These are phyloP conservation scores for Colletotrichum limetticola DNA, from an alignment of 2,329 filamentous ascomycete species.

Conservation along the genomic window DNA sequence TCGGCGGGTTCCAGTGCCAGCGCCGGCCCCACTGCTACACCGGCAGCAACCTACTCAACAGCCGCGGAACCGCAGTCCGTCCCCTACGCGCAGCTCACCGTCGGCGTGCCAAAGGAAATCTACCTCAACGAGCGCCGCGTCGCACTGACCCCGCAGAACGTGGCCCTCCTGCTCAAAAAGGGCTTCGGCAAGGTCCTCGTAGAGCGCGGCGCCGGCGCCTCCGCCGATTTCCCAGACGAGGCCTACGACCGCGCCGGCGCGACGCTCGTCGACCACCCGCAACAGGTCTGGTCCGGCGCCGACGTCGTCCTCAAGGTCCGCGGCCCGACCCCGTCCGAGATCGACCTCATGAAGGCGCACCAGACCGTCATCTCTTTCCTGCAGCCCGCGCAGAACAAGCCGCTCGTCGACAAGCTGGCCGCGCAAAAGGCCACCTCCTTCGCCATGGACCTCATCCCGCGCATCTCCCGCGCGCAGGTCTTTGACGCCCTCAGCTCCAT, in stretches of 20 bases:
- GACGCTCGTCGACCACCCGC: conserved; percentile 74
- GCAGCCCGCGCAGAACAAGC: conserved; percentile 83
- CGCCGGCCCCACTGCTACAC: conserved; percentile 31
- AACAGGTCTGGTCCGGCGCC: conserved; percentile 77
- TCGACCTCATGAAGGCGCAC: conserved; percentile 73
- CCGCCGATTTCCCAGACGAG: conserved; percentile 81
- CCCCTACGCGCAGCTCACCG: conserved; percentile 77
- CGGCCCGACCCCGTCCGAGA: conserved; percentile 76
- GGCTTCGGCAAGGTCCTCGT: conserved; percentile 82
- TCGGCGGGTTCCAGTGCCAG: conserved; percentile 41
- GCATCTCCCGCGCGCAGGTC: conserved; percentile 87
- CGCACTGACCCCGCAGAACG: conserved; percentile 86
- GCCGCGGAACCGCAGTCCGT: conserved; percentile 55
- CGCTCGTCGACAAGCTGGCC: conserved; percentile 78
- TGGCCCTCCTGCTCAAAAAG: conserved; percentile 84
- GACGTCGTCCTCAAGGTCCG: conserved; percentile 89
- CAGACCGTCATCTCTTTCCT: conserved; percentile 85
- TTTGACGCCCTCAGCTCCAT: conserved; percentile 92
- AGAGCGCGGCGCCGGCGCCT: conserved; percentile 81
- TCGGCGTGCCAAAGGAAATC: conserved; percentile 85
- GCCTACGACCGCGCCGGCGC: conserved; percentile 84
- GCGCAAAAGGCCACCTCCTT: conserved; percentile 80
- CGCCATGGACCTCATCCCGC: conserved; percentile 93
- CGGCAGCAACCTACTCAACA: conserved; percentile 50
- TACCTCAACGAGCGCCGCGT: conserved; percentile 84